These are phyloP conservation scores for Madurella mycetomatis DNA, from an alignment of 2,329 filamentous ascomycete genomes.

Conservation along the genomic window DNA sequence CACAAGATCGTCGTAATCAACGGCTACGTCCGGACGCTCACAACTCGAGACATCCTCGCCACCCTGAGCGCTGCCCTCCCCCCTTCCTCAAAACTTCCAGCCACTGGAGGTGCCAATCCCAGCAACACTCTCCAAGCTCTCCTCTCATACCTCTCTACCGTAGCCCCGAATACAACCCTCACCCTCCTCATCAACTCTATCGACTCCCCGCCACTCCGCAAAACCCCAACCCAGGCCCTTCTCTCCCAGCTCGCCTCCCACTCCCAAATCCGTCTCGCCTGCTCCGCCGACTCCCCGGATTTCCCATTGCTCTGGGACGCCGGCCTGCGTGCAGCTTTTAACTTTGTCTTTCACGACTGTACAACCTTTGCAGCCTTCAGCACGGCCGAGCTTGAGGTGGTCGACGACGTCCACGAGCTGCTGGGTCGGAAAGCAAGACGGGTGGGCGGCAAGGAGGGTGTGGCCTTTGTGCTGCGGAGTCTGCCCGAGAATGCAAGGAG, in stretches of 20 bases:
- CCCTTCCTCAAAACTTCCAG: constrained; percentile 30
- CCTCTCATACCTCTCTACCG: constrained; percentile 54
- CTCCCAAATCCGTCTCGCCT: constrained; percentile 65
- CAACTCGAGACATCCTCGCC: constrained; percentile 63
- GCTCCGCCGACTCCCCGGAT: constrained; percentile 81
- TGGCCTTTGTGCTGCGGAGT: constrained; percentile 84
- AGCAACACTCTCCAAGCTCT: constrained; percentile 65
- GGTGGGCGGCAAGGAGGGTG: constrained; percentile 83
- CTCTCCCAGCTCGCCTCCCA: constrained; percentile 74
- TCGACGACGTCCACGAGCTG: constrained; percentile 85
- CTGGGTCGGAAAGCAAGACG: constrained; percentile 75
- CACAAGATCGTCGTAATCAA: constrained; percentile 78
- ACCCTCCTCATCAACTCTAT: constrained; percentile 81
- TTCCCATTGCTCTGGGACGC: constrained; percentile 89
- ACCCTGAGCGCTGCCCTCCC: constrained; percentile 63
- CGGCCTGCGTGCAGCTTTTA: constrained; percentile 73
- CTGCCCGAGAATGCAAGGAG: constrained; percentile 88
- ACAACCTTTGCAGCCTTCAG: constrained; percentile 77
- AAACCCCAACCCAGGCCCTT: constrained; percentile 62
- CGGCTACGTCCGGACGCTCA: constrained; percentile 67
- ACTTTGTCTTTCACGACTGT: constrained; percentile 88
- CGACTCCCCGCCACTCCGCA: constrained; percentile 73
- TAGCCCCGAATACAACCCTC: constrained; percentile 42
- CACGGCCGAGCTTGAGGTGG: constrained; percentile 68
- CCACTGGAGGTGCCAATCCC: constrained; percentile 57